These are phyloP conservation scores for Candida pseudocylindracea DNA, from an alignment of 1,139 yeast species.

Conservation along the genomic window DNA sequence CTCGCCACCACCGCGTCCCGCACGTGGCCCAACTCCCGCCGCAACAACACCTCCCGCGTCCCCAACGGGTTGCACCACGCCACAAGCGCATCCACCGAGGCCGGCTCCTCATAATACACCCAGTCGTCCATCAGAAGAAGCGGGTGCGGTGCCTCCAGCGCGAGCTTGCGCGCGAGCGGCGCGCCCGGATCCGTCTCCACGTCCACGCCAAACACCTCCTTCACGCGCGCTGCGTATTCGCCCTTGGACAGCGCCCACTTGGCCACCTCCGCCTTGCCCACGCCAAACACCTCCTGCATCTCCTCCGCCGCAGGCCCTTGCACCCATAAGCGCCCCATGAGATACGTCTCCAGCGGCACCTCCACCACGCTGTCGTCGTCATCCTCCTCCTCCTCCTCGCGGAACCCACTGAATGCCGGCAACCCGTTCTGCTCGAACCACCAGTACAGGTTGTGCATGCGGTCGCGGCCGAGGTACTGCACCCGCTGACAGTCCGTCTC, in stretches of 20 bases:
- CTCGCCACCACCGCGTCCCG: conserved; percentile 33
- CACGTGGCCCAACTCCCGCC: conserved; percentile 34
- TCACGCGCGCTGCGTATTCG: no score
- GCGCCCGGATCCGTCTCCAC: background rate
- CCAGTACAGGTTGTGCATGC: conserved; percentile 77
- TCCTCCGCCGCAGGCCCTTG: conserved; percentile 54
- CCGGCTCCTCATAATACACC: conserved; percentile 47
- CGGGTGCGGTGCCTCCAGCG: conserved; percentile 45
- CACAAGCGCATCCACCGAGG: conserved; percentile 32
- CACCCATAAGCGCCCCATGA: conserved; percentile 81
- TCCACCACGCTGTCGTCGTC: conserved; percentile 15
- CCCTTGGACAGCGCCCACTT: background rate
- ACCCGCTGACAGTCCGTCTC: conserved; percentile 67
- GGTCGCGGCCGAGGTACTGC: conserved; percentile 59
- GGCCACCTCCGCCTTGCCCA: conserved; percentile 1
- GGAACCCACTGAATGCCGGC: conserved; percentile 23
- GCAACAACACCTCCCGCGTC: conserved; percentile 41
- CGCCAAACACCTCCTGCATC: conserved; percentile 5
- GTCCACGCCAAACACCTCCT: background rate
- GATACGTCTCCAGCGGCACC: conserved; percentile 32
- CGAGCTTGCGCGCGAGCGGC: conserved; percentile 28
- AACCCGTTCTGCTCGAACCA: conserved; percentile 85
- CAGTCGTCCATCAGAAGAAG: conserved; percentile 31
- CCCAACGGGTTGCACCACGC: conserved; percentile 65
- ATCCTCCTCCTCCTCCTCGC: conserved; percentile 16